These are phyloP conservation scores for Clitopilus hobsonii DNA, from an alignment of 768 basidiomycete species.

Conservation along the genomic window DNA sequence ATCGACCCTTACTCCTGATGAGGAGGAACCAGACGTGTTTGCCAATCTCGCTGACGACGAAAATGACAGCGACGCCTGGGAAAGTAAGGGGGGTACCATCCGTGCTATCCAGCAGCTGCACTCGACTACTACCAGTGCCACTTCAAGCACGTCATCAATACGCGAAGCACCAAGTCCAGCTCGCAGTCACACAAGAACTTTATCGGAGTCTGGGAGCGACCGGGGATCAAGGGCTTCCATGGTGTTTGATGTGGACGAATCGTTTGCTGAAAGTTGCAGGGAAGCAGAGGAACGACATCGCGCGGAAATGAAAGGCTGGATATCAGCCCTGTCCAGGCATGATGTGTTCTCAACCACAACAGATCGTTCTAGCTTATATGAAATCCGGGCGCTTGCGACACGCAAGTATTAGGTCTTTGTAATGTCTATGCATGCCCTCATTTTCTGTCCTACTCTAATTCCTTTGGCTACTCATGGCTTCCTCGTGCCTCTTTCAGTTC, in stretches of 20 bases:
- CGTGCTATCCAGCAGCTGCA: constrained; percentile 46
- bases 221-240: constrained; percentile 78
- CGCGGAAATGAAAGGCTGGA: constrained; percentile 84
- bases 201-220: constrained; percentile 75
- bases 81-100: constrained; percentile 75
- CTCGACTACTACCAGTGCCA: constrained; percentile 17
- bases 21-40: constrained; percentile 95
- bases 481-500: constrained; percentile 14
- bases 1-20: constrained; percentile 76
- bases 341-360: constrained; percentile 35
- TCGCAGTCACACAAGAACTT: constrained; percentile 57
- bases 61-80: constrained; percentile 69
- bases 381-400: constrained; percentile 84
- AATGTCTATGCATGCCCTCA: constrained; percentile 7
- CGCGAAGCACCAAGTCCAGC: constrained; percentile 54
- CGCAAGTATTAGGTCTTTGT: constrained; percentile 58
- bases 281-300: constrained; percentile 80
- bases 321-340: constrained; percentile 27
- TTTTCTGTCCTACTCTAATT: constrained; percentile 9
- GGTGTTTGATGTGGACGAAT: constrained; percentile 72
- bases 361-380: constrained; percentile 66
- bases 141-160: constrained; percentile 19
- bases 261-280: constrained; percentile 67
- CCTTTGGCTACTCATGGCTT: constrained; percentile 7
- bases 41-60: constrained; percentile 91